Conservation (phyloP, 108 stramenopile genomes). For the Stephanodiscus triporus region DNA sequence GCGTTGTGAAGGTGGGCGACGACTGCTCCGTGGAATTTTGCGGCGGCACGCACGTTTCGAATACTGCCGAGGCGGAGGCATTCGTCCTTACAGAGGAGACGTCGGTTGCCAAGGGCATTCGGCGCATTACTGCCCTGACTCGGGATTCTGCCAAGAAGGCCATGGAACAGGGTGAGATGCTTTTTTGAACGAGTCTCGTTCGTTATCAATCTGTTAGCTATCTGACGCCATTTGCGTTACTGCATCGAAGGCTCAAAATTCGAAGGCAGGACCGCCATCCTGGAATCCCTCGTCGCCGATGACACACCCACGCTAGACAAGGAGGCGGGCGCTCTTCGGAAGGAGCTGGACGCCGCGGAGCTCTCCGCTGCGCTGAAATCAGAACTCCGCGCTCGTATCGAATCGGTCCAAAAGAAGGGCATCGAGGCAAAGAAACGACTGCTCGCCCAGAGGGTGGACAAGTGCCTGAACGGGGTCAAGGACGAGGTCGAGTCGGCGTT, state of each 20-base stretch:
- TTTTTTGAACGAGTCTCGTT: background rate
- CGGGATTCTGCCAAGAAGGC: slow-evolving; percentile 64
- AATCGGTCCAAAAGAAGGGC: slow-evolving; percentile 83
- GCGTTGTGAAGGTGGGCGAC: slow-evolving; percentile 91
- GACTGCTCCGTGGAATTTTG: slow-evolving; percentile 92
- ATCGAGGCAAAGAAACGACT: slow-evolving; percentile 84
- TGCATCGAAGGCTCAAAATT: slow-evolving; percentile 50
- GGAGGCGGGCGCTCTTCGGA: slow-evolving; percentile 79
- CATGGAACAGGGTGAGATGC: slow-evolving; percentile 56
- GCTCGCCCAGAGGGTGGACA: slow-evolving; percentile 70
- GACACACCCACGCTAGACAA: slow-evolving; percentile 73
- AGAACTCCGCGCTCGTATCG: slow-evolving; percentile 76
- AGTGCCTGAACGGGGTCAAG: slow-evolving; percentile 62
- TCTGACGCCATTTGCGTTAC: too few species aligned
- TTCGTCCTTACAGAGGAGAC: slow-evolving; percentile 85
- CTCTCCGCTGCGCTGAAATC: slow-evolving; percentile 85
- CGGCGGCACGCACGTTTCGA: slow-evolving; percentile 84
- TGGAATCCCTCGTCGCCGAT: slow-evolving; percentile 55
- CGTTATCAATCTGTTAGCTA: too few species aligned
- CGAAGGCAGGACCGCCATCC: slow-evolving; percentile 48
- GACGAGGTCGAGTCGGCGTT: slow-evolving; percentile 59
- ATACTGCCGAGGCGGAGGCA: slow-evolving; percentile 79
- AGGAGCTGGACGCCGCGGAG: slow-evolving; percentile 75
- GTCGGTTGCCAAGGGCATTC: slow-evolving; percentile 89
- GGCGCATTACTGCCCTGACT: slow-evolving; percentile 82